Conservation (phyloP, 306 rosid genomes). For the Calophaca sinica region DNA sequence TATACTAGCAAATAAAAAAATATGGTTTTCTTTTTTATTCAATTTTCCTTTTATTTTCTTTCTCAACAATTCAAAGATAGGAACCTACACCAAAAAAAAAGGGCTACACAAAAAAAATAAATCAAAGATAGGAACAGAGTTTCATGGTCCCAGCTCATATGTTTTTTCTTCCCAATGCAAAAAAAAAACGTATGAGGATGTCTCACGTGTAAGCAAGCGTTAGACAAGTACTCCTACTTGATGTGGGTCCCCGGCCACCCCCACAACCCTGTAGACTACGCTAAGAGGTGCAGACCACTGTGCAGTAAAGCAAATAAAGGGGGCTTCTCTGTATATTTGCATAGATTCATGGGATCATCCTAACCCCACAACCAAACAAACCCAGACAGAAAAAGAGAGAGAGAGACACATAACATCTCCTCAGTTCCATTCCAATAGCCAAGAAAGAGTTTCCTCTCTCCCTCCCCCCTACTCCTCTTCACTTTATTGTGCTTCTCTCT, state of each 20-base stretch:
- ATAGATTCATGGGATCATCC: slow-evolving; percentile 71
- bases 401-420: not conserved
- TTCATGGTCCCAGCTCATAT: not conserved
- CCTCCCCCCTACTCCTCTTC: too few species aligned
- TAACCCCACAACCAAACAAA: slow-evolving; percentile 59
- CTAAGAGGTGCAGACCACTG: too few species aligned
- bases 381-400: not conserved
- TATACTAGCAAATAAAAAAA: too few species aligned
- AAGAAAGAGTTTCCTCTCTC: not conserved
- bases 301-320: not conserved
- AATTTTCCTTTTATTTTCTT: not conserved
- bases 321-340: slow-evolving; percentile 50
- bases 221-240: not conserved
- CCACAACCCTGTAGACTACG: too few species aligned
- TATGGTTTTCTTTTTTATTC: too few species aligned
- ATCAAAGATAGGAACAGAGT: not conserved
- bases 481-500: not conserved
- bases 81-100: too few species aligned
- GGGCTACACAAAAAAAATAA: too few species aligned
- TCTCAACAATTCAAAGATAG: not conserved
- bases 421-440: not conserved
- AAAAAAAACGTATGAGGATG: not conserved
- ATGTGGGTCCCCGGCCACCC: not conserved
- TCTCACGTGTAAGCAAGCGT: slow-evolving; percentile 23
- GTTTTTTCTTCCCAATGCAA: slow-evolving; percentile 9